A percentile compares a stretch with the other conserved stretches of the same genome.
Conservation (phyloP, 2,329 filamentous ascomycete genomes). For the Akanthomyces muscarius region DNA sequence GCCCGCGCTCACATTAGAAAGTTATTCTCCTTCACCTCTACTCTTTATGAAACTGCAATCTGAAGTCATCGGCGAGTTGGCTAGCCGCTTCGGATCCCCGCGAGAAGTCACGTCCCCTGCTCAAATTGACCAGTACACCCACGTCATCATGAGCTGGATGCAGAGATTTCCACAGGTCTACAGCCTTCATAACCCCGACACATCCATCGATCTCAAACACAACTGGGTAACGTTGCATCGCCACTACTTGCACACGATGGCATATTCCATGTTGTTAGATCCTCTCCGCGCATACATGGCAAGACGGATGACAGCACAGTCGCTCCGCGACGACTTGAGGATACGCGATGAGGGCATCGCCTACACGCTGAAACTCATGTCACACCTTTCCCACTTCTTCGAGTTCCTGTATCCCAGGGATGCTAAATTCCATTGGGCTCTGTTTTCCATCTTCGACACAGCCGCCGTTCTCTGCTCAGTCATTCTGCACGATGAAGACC, state of each 20-base stretch:
- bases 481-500: slow-evolving; percentile 45
- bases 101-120: slow-evolving; percentile 27
- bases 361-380: slow-evolving; percentile 40
- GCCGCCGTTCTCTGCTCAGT: slow-evolving; percentile 48
- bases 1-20: slow-evolving; percentile 19
- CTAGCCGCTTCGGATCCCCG: slow-evolving; percentile 29
- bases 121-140: slow-evolving; percentile 31
- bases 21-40: slow-evolving; percentile 17
- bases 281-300: slow-evolving; percentile 45
- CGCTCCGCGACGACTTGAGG: slow-evolving; percentile 30
- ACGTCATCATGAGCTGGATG: slow-evolving; percentile 40
- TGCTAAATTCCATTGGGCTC: slow-evolving; percentile 45
- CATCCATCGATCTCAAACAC: slow-evolving; percentile 35
- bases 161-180: slow-evolving; percentile 39
- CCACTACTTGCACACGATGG: slow-evolving; percentile 41
- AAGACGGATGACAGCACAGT: slow-evolving; percentile 28
- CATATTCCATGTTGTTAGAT: slow-evolving; percentile 42
- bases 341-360: slow-evolving; percentile 41
- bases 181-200: slow-evolving; percentile 37
- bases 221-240: slow-evolving; percentile 45
- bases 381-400: slow-evolving; percentile 29
- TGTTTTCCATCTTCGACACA: slow-evolving; percentile 50
- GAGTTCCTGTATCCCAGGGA: slow-evolving; percentile 26
- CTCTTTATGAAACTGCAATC: slow-evolving; percentile 35
- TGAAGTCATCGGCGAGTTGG: slow-evolving; percentile 29